phyloP scores from a whole-genome alignment of 2,329 filamentous ascomycete genomes.

The Ceratocystis albifundus region DNA sequence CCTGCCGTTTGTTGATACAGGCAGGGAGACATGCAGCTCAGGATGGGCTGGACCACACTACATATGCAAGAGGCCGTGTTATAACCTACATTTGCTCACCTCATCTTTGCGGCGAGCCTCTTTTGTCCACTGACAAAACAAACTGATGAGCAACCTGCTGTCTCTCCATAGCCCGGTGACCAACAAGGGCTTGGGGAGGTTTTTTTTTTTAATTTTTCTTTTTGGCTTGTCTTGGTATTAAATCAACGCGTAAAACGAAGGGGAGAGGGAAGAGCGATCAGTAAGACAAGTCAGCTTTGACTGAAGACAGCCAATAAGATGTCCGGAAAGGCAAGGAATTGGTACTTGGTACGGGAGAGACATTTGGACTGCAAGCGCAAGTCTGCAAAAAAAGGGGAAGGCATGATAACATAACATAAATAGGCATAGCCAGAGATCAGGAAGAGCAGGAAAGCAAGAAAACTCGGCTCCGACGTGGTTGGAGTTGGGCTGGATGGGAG shows the following conservation, averaged over 20 bases:
- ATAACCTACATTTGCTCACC: neutral
- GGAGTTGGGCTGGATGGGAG: neutral
- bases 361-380: neutral
- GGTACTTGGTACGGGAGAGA: neutral
- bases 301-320: neutral
- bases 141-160: neutral
- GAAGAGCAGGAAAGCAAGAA: neutral
- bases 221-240: neutral
- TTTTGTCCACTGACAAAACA: neutral
- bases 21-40: neutral
- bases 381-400: neutral
- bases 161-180: neutral
- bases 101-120: neutral
- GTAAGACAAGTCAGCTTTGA: neutral
- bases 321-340: neutral
- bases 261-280: neutral
- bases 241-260: neutral
- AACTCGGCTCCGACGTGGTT: neutral
- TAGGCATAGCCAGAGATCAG: neutral
- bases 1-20: neutral
- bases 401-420: neutral
- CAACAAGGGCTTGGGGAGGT: no score
- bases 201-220: no score
- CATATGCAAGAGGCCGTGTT: neutral
- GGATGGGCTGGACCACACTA: neutral